Evolutionary conservation across 495 filamentous ascomycete genomes (phyloP).

Genomic region (Daldinia concentrica): DNA sequence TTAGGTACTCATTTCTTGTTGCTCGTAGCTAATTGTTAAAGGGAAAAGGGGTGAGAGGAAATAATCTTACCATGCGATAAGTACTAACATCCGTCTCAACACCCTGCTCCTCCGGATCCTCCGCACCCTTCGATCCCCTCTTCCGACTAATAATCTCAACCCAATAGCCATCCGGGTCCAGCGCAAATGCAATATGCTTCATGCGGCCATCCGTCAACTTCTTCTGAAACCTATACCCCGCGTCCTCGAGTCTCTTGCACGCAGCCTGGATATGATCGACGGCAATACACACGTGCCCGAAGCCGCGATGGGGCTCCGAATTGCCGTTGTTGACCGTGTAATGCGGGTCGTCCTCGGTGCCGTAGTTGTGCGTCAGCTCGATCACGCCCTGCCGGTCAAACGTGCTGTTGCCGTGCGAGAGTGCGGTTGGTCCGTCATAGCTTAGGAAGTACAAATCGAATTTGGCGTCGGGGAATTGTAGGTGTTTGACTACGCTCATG

Average conservation of each 20-base stretch:
- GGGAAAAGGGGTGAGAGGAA: slow-evolving; percentile 43
- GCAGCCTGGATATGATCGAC: slow-evolving; percentile 92
- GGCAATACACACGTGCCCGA: slow-evolving; percentile 87
- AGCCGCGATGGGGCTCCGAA: slow-evolving; percentile 83
- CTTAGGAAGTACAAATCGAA: slow-evolving; percentile 91
- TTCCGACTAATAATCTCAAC: slow-evolving; percentile 72
- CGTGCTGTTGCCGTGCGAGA: slow-evolving; percentile 68
- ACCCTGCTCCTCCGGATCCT: slow-evolving; percentile 49
- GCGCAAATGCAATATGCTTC: slow-evolving; percentile 87
- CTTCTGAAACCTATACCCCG: slow-evolving; percentile 94
- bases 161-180: slow-evolving; percentile 96
- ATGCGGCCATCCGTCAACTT: slow-evolving; percentile 87
- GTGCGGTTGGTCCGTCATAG: slow-evolving; percentile 71
- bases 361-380: slow-evolving; percentile 97
- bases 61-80: slow-evolving; percentile 57
- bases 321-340: slow-evolving; percentile 92
- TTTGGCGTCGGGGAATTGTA: slow-evolving; percentile 76
- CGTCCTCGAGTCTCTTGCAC: slow-evolving; percentile 86
- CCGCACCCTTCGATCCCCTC: slow-evolving; percentile 41
- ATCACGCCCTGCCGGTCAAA: slow-evolving; percentile 89
- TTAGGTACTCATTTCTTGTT: too few species aligned
- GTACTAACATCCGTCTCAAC: slow-evolving; percentile 52
- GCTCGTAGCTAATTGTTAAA: neutral
- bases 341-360: slow-evolving; percentile 84
- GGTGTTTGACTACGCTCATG: slow-evolving; percentile 81